phyloP scores from a whole-genome alignment of 2,329 filamentous ascomycete genomes.

The Fusarium sp. region DNA sequence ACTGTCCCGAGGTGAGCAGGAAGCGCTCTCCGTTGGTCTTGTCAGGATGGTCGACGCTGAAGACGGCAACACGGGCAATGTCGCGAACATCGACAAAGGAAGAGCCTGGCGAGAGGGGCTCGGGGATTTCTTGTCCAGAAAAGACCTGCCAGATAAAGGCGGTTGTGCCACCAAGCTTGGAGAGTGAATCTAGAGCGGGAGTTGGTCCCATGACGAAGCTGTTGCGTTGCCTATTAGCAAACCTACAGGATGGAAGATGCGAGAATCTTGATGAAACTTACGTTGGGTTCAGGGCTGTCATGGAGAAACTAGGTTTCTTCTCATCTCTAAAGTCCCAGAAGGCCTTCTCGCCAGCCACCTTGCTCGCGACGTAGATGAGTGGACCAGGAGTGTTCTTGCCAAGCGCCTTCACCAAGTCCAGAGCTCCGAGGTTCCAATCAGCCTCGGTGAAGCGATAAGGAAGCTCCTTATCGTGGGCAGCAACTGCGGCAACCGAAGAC shows the following conservation, averaged over 20 bases:
- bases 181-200: constrained; percentile 27
- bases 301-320: constrained; percentile 34
- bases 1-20: constrained; percentile 29
- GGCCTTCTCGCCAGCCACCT: constrained; percentile 37
- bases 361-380: constrained; percentile 41
- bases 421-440: constrained; percentile 39
- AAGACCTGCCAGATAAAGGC: constrained; percentile 41
- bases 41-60: constrained; percentile 34
- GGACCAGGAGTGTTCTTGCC: constrained; percentile 32
- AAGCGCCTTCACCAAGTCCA: constrained; percentile 30
- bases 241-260: not conserved
- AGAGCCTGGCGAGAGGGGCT: constrained; percentile 18
- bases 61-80: constrained; percentile 38
- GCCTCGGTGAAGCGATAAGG: constrained; percentile 36
- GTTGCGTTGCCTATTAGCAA: not conserved
- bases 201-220: constrained; percentile 45
- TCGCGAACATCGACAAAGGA: constrained; percentile 42
- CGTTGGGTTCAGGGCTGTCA: constrained; percentile 42
- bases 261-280: constrained; percentile 3
- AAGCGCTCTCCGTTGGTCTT: constrained; percentile 38
- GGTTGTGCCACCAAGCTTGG: constrained; percentile 35
- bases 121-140: constrained; percentile 38
- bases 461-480: not conserved
- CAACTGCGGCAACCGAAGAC: constrained; percentile 40
- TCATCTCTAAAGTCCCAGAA: constrained; percentile 42